Evolutionary conservation across 148 eudicot genomes (phyloP).

Genomic region (Cornus controversa): DNA sequence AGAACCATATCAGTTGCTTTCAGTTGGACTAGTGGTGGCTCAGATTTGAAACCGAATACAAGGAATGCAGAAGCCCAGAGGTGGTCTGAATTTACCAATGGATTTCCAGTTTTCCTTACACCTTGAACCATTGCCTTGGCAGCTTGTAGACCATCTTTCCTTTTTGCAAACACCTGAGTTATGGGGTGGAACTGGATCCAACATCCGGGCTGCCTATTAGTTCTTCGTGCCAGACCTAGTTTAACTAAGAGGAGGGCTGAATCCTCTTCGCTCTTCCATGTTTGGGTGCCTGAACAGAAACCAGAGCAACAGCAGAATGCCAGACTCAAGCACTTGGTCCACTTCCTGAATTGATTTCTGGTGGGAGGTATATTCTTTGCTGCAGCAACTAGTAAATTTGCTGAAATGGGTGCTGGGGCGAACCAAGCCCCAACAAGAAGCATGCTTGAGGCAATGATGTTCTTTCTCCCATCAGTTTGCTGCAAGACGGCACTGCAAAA

Average conservation of each 20-base stretch:
- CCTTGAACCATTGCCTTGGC: constrained; percentile 65
- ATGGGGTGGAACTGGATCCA: constrained; percentile 78
- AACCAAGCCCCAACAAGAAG: constrained; percentile 80
- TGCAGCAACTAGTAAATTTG: constrained; percentile 62
- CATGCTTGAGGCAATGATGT: constrained; percentile 64
- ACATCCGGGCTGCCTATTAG: constrained; percentile 47
- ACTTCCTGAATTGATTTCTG: constrained; percentile 39
- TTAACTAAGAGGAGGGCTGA: constrained; percentile 65
- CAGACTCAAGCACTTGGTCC: constrained; percentile 61
- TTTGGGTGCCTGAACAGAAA: constrained; percentile 38
- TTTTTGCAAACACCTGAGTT: constrained; percentile 43
- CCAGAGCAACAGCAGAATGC: constrained; percentile 46
- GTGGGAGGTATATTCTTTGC: constrained; percentile 56
- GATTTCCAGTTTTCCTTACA: constrained; percentile 56
- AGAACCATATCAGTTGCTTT: constrained; percentile 67
- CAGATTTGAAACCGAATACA: constrained; percentile 87
- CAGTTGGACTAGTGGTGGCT: constrained; percentile 68
- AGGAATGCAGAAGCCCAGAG: constrained; percentile 85
- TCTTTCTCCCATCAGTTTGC: constrained; percentile 45
- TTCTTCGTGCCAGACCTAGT: constrained; percentile 68
- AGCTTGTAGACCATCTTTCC: constrained; percentile 39
- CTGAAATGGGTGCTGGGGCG: constrained; percentile 73
- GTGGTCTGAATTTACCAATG: constrained; percentile 53
- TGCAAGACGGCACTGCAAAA: constrained; percentile 67
- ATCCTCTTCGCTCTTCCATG: constrained; percentile 66